Evolutionary conservation across 2,329 filamentous ascomycete species (phyloP).

Genomic region (Cercospora berteroae): DNA sequence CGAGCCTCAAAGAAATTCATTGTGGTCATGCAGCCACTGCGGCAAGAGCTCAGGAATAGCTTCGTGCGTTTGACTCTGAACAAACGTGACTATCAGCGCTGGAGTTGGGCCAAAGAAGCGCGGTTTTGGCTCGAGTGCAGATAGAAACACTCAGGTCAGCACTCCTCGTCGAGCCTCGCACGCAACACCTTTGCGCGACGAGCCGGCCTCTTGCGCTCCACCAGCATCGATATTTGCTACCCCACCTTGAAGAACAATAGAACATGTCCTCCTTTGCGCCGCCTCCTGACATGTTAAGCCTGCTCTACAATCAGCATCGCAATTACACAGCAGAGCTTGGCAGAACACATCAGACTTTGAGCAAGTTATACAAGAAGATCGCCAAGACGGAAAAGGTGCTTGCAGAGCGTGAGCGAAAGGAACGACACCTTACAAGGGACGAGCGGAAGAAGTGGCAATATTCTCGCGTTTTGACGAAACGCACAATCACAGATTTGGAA

Average conservation of each 20-base stretch:
- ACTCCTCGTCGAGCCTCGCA: neutral
- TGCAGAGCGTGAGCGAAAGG: slow-evolving; percentile 22
- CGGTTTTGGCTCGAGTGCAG: slow-evolving; percentile 6
- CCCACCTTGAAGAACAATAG: slow-evolving; percentile 11
- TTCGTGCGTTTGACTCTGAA: slow-evolving; percentile 18
- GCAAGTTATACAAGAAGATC: slow-evolving; percentile 34
- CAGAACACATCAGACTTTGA: slow-evolving; percentile 30
- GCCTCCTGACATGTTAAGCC: slow-evolving; percentile 24
- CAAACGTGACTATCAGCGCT: slow-evolving; percentile 20
- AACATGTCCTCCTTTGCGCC: slow-evolving; percentile 17
- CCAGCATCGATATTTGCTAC: neutral
- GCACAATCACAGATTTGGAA: slow-evolving; percentile 27
- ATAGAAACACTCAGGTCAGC: slow-evolving; percentile 2
- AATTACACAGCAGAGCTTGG: slow-evolving; percentile 32
- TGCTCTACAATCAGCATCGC: slow-evolving; percentile 31
- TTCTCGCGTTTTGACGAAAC: slow-evolving; percentile 26
- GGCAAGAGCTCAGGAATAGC: slow-evolving; percentile 23
- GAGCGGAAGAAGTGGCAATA: slow-evolving; percentile 35
- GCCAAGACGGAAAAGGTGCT: slow-evolving; percentile 28
- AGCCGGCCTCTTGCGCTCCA: slow-evolving; percentile 30
- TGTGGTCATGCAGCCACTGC: slow-evolving; percentile 26
- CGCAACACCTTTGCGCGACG: slow-evolving; percentile 18
- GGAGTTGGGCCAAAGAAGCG: slow-evolving; percentile 24
- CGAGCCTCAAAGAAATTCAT: slow-evolving; percentile 28
- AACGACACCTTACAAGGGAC: slow-evolving; percentile 26